phyloP scores from a whole-genome alignment of 2,329 filamentous ascomycete genomes.

The Colletotrichum paranaense region DNA sequence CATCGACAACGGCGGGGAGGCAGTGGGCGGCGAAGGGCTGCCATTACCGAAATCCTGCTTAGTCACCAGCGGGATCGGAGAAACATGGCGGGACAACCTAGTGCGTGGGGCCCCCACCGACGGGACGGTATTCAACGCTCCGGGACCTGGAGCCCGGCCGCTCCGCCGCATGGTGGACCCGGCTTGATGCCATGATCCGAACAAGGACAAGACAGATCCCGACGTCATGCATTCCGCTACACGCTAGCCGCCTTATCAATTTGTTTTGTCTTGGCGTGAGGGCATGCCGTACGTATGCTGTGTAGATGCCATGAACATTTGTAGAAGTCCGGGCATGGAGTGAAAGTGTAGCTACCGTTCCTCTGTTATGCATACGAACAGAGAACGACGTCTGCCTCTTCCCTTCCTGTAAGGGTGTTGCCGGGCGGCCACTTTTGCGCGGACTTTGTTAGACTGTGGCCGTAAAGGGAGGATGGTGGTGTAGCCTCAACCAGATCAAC shows the following conservation, averaged over 20 bases:
- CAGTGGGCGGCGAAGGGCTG: no score
- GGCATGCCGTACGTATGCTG: background rate
- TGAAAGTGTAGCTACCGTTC: background rate
- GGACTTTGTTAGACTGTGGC: background rate
- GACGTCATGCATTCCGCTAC: background rate
- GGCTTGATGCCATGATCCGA: background rate
- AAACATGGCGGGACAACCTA: background rate
- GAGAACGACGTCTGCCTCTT: background rate
- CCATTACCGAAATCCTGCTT: background rate
- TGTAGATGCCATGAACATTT: background rate
- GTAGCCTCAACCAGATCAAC: background rate
- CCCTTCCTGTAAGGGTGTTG: background rate
- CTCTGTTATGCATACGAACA: background rate
- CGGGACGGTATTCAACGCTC: background rate
- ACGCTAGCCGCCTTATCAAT: background rate
- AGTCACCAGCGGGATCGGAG: background rate
- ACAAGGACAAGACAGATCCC: background rate
- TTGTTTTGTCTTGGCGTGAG: background rate
- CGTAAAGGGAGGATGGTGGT: background rate
- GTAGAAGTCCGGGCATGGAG: background rate
- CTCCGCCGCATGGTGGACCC: conserved; percentile 7
- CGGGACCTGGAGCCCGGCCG: background rate
- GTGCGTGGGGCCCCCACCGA: background rate
- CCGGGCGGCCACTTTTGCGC: background rate
- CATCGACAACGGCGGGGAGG: no score